These are phyloP conservation scores for Leccinum griseonigrum DNA, from an alignment of 1,284 basidiomycete species.

Conservation along the genomic window DNA sequence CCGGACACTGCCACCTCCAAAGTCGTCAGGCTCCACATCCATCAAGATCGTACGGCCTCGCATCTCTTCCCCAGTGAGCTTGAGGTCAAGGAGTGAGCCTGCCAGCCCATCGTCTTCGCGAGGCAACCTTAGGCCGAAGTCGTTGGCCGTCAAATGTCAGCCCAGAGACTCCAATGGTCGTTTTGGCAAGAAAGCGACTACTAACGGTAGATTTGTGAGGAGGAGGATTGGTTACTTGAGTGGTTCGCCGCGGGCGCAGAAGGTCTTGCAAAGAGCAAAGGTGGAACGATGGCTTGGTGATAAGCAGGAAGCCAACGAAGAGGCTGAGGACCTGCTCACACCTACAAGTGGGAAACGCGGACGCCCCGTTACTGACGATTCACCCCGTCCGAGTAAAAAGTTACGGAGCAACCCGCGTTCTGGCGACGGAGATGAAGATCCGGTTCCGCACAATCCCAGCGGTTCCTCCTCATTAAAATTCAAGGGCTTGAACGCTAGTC, in stretches of 20 bases:
- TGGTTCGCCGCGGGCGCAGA: slow-evolving; percentile 38
- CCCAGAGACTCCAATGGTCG: slow-evolving; percentile 49
- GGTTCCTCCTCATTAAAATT: slow-evolving; percentile 29
- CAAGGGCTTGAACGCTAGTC: slow-evolving; percentile 33
- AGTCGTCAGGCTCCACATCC: slow-evolving; percentile 12
- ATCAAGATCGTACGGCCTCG: slow-evolving; percentile 15
- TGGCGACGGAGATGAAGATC: slow-evolving; percentile 29
- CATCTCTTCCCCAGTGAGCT: slow-evolving; percentile 20
- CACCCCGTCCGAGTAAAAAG: slow-evolving; percentile 29
- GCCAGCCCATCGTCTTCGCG: slow-evolving; percentile 29
- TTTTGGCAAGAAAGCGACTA: slow-evolving; percentile 49
- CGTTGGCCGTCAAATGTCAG: slow-evolving; percentile 47
- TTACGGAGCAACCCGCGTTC: slow-evolving; percentile 16
- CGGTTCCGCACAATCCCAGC: slow-evolving; percentile 29
- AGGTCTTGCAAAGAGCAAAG: slow-evolving; percentile 41
- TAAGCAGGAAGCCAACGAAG: slow-evolving; percentile 25
- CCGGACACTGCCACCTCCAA: slow-evolving; percentile 13
- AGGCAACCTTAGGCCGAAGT: slow-evolving; percentile 39
- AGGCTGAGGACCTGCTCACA: slow-evolving; percentile 14
- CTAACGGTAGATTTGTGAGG: slow-evolving; percentile 49
- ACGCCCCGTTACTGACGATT: slow-evolving; percentile 23
- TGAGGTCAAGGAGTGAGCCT: slow-evolving; percentile 25
- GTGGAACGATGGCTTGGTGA: slow-evolving; percentile 36
- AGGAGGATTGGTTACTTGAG: slow-evolving; percentile 32
- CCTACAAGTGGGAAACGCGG: slow-evolving; percentile 26